Evolutionary conservation across 2,329 filamentous ascomycete genomes (phyloP).

Genomic region (Aspergillus tanneri): DNA sequence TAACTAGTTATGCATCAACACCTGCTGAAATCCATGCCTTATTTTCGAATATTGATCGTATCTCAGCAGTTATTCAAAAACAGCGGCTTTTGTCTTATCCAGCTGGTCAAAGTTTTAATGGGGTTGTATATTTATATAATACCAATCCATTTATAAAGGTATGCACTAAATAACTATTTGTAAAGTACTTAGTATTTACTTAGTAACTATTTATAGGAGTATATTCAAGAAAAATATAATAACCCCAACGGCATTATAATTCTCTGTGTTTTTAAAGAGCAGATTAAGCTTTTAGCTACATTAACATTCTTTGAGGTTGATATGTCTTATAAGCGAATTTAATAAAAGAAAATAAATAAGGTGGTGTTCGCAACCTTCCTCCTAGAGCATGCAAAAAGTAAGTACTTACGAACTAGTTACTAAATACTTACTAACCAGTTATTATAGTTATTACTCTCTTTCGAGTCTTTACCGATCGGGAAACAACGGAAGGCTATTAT

Average conservation of each 20-base stretch:
- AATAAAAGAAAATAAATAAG: conserved; percentile 11
- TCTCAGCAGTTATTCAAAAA: conserved; percentile 11
- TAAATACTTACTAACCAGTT: neutral
- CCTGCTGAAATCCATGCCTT: conserved; percentile 9
- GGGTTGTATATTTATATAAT: conserved; percentile 4
- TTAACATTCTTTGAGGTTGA: conserved; percentile 10
- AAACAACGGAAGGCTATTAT: conserved; percentile 7
- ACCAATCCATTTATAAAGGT: no score
- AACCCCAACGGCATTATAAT: no score
- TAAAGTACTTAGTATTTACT: no score
- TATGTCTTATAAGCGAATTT: conserved; percentile 10
- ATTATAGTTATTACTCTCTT: conserved; percentile 14
- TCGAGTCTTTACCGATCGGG: conserved; percentile 5
- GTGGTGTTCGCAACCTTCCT: conserved; percentile 11
- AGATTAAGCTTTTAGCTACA: conserved; percentile 5
- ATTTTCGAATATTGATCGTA: conserved; percentile 8
- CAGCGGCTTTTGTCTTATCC: conserved; percentile 9
- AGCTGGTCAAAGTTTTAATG: conserved; percentile 8
- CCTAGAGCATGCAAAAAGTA: conserved; percentile 8
- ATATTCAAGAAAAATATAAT: no score
- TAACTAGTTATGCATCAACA: conserved; percentile 8
- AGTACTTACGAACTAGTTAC: no score
- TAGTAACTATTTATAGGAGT: neutral
- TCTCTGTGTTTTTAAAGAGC: conserved; percentile 7
- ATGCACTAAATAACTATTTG: no score